Evolutionary conservation across 192 early-diverging fungal species (phyloP).

Genomic region (Coemansia sp.): DNA sequence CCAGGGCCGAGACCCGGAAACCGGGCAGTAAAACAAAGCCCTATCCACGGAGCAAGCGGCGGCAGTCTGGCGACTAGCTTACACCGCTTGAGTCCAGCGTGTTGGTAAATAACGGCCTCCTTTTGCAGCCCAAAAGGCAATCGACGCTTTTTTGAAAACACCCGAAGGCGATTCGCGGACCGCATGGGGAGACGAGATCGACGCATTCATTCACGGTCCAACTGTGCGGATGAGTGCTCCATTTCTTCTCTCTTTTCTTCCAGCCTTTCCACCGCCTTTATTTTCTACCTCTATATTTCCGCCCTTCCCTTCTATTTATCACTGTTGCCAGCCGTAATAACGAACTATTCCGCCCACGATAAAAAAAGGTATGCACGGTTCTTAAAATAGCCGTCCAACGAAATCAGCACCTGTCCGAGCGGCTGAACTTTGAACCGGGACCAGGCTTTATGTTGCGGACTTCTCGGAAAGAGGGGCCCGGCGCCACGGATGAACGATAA

Average conservation of each 20-base stretch:
- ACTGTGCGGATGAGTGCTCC: not conserved
- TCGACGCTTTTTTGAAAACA: not conserved
- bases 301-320: not conserved
- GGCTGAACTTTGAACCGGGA: too few species aligned
- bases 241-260: not conserved
- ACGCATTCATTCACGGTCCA: not conserved
- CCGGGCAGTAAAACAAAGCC: not conserved
- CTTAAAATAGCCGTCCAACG: not conserved
- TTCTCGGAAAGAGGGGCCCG: too few species aligned
- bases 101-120: too few species aligned
- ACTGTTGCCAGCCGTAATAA: not conserved
- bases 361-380: not conserved
- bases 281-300: not conserved
- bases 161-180: constrained; percentile 4
- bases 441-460: too few species aligned
- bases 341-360: not conserved
- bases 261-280: not conserved
- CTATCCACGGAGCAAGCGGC: not conserved
- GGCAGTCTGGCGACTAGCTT: not conserved
- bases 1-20: not conserved
- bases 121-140: too few species aligned
- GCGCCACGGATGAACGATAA: too few species aligned
- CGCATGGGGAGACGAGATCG: constrained; percentile 2
- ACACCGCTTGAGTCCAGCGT: too few species aligned
- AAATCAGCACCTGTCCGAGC: too few species aligned